Percentiles rank a stretch among this genome's conserved stretches.
phyloP scores from a whole-genome alignment of 495 filamentous ascomycete genomes.

The Xylaria longipes region DNA sequence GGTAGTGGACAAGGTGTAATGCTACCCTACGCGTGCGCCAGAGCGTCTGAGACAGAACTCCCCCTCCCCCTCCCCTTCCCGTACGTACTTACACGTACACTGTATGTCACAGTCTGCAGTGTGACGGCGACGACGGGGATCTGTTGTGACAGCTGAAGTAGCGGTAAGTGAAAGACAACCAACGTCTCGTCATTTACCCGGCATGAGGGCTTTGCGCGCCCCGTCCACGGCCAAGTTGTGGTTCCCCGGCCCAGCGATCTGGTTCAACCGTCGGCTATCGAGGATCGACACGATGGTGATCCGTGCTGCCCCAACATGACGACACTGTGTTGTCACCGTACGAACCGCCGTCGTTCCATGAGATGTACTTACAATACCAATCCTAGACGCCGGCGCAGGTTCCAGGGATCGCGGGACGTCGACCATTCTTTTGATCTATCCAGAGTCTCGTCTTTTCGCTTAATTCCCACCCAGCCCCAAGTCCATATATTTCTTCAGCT shows the following conservation, averaged over 20 bases:
- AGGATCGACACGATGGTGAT: slow-evolving; percentile 23
- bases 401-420: neutral
- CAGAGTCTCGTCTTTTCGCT: neutral
- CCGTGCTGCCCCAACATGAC: neutral
- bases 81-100: neutral
- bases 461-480: neutral
- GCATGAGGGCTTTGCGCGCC: neutral
- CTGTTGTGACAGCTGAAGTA: slow-evolving; percentile 26
- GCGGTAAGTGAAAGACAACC: slow-evolving; percentile 22
- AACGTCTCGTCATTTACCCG: slow-evolving; percentile 17
- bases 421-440: neutral
- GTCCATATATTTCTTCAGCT: neutral
- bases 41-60: neutral
- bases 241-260: slow-evolving; percentile 40
- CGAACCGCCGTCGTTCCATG: neutral
- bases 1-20: neutral
- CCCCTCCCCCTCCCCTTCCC: neutral
- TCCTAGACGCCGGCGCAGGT: neutral
- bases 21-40: neutral
- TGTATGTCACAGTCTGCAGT: neutral
- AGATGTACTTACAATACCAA: neutral
- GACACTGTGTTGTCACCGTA: slow-evolving; percentile 22
- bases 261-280: slow-evolving; percentile 43
- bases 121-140: neutral
- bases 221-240: slow-evolving; percentile 14